Conservation (phyloP, 352 stramenopile species). For the Globisporangium spiculum region DNA sequence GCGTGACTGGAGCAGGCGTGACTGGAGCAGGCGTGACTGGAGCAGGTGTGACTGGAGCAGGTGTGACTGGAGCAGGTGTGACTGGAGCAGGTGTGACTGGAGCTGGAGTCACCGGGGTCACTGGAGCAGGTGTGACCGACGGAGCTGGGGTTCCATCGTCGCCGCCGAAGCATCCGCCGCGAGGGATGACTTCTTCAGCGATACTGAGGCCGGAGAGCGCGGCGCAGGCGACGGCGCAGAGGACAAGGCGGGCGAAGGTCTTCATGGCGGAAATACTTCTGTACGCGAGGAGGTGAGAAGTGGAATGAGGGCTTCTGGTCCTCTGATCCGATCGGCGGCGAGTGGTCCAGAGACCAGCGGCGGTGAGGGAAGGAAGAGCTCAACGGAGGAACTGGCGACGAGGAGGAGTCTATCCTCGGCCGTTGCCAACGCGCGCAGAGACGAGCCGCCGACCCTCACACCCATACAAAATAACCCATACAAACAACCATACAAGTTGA, state of each 20-base stretch:
- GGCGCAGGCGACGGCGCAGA: slow-evolving; percentile 13
- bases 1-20: neutral
- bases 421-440: slow-evolving; percentile 6
- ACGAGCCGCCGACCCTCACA: neutral
- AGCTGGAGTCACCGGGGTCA: neutral
- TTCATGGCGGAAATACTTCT: slow-evolving; percentile 19
- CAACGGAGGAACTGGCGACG: neutral
- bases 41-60: neutral
- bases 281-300: slow-evolving; percentile 7
- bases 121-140: neutral
- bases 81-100: slow-evolving; percentile 1
- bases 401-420: neutral
- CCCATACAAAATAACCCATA: slow-evolving; percentile 4
- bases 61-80: neutral
- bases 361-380: neutral
- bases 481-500: slow-evolving; percentile 7
- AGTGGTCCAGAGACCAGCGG: neutral
- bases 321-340: neutral
- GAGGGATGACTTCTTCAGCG: slow-evolving; percentile 13
- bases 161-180: slow-evolving; percentile 11
- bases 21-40: neutral
- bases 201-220: slow-evolving; percentile 3
- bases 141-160: slow-evolving; percentile 10
- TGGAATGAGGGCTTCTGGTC: slow-evolving; percentile 7
- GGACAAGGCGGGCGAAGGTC: slow-evolving; percentile 10